A percentile compares a stretch with the other conserved stretches of the same genome.
phyloP scores from a whole-genome alignment of 2,329 filamentous ascomycete genomes.

The Penicillium occitanis region DNA sequence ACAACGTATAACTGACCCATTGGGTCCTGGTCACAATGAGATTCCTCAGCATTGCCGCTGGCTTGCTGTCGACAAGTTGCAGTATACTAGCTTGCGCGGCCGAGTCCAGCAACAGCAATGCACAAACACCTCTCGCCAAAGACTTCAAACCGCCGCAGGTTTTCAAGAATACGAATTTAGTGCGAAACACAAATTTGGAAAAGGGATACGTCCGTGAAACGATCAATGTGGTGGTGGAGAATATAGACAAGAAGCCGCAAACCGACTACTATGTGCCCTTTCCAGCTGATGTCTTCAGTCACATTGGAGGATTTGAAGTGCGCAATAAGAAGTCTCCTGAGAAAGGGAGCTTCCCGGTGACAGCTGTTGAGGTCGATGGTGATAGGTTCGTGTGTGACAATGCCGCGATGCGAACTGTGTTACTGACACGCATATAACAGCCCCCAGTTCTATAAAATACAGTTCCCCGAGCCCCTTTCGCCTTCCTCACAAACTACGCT shows the following conservation, averaged over 20 bases:
- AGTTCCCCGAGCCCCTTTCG: conserved; percentile 71
- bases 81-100: conserved; percentile 33
- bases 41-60: conserved; percentile 40
- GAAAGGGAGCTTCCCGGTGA: conserved; percentile 66
- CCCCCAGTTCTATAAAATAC: conserved; percentile 80
- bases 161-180: conserved; percentile 90
- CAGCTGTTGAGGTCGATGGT: conserved; percentile 63
- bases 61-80: conserved; percentile 33
- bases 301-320: conserved; percentile 82
- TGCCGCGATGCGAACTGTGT: too few species aligned
- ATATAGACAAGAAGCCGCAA: conserved; percentile 74
- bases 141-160: conserved; percentile 81
- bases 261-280: conserved; percentile 91
- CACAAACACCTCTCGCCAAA: conserved; percentile 39
- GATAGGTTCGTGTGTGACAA: conserved; percentile 45
- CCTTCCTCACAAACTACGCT: conserved; percentile 79
- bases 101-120: conserved; percentile 27
- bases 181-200: conserved; percentile 86
- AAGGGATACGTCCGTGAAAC: conserved; percentile 89
- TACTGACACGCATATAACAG: conserved; percentile 50
- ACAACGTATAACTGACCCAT: conserved; percentile 30
- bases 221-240: conserved; percentile 92
- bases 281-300: conserved; percentile 69
- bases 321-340: conserved; percentile 82
- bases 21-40: conserved; percentile 38